Evolutionary conservation across 805 yeast genomes (phyloP).

Genomic region (Ogataea pini): DNA sequence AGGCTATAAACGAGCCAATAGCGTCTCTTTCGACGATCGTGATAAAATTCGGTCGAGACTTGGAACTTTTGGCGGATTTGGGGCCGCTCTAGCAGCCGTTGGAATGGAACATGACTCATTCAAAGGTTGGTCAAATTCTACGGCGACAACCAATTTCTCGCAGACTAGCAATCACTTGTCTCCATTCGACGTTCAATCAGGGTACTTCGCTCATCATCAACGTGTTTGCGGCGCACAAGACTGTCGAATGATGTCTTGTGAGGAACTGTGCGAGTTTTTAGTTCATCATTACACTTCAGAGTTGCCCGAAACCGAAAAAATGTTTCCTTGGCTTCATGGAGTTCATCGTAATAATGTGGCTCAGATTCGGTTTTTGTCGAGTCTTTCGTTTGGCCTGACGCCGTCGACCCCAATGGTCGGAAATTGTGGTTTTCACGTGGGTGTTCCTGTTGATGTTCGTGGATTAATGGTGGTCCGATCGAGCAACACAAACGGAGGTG

Average conservation of each 20-base stretch:
- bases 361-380: conserved; percentile 47
- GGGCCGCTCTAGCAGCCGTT: too few species aligned
- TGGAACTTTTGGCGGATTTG: conserved; percentile 16
- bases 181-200: conserved; percentile 25
- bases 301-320: conserved; percentile 61
- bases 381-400: conserved; percentile 21
- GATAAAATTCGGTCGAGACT: conserved; percentile 31
- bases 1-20: conserved; percentile 31
- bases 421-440: conserved; percentile 9
- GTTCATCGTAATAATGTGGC: conserved; percentile 57
- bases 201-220: conserved; percentile 24
- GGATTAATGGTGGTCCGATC: conserved; percentile 36
- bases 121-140: background rate
- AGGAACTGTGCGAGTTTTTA: conserved; percentile 29
- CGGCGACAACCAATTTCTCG: too few species aligned
- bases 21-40: conserved; percentile 32
- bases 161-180: too few species aligned
- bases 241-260: conserved; percentile 28
- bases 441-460: conserved; percentile 27
- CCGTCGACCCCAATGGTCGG: background rate
- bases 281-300: conserved; percentile 26
- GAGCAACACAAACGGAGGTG: conserved; percentile 30
- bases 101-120: background rate
- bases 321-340: conserved; percentile 95
- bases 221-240: conserved; percentile 13